A percentile compares a stretch with the other conserved stretches of the same genome.
These are phyloP conservation scores for Alternaria conjuncta DNA, from an alignment of 2,329 filamentous ascomycete genomes.

Conservation along the genomic window DNA sequence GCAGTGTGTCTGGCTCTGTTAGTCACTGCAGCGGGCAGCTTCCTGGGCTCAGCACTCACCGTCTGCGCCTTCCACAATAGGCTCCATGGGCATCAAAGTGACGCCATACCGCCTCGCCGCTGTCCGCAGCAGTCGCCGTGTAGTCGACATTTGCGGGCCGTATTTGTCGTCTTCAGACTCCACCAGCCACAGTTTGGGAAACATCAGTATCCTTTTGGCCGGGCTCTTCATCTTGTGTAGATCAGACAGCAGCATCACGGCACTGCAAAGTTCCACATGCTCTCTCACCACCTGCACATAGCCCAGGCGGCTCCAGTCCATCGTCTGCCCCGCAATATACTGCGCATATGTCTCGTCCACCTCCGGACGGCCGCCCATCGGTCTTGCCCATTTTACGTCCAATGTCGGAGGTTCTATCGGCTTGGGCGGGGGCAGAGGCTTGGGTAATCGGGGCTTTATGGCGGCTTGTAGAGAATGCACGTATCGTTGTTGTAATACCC, in stretches of 20 bases:
- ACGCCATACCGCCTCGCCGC: slow-evolving; percentile 56
- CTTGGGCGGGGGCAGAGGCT: slow-evolving; percentile 43
- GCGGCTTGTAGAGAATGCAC: slow-evolving; percentile 77
- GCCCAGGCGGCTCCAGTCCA: slow-evolving; percentile 56
- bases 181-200: slow-evolving; percentile 50
- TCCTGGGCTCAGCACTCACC: slow-evolving; percentile 19
- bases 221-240: slow-evolving; percentile 55
- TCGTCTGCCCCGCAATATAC: slow-evolving; percentile 39
- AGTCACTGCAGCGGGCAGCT: not conserved
- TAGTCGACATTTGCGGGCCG: slow-evolving; percentile 54
- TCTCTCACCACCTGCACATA: slow-evolving; percentile 56
- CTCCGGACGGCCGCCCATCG: slow-evolving; percentile 34
- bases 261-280: slow-evolving; percentile 56
- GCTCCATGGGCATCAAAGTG: slow-evolving; percentile 52
- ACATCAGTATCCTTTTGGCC: slow-evolving; percentile 54
- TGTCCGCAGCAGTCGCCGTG: slow-evolving; percentile 51
- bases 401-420: slow-evolving; percentile 45
- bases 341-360: slow-evolving; percentile 41
- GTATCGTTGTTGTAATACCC: slow-evolving; percentile 85
- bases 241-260: slow-evolving; percentile 58
- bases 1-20: slow-evolving; percentile 30
- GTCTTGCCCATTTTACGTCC: slow-evolving; percentile 47
- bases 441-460: slow-evolving; percentile 63
- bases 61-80: slow-evolving; percentile 45
- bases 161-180: slow-evolving; percentile 44